A percentile compares a stretch with the other conserved stretches of the same genome.
phyloP scores from a whole-genome alignment of 1,284 basidiomycete species.

The Trichosporon coremiiforme region DNA sequence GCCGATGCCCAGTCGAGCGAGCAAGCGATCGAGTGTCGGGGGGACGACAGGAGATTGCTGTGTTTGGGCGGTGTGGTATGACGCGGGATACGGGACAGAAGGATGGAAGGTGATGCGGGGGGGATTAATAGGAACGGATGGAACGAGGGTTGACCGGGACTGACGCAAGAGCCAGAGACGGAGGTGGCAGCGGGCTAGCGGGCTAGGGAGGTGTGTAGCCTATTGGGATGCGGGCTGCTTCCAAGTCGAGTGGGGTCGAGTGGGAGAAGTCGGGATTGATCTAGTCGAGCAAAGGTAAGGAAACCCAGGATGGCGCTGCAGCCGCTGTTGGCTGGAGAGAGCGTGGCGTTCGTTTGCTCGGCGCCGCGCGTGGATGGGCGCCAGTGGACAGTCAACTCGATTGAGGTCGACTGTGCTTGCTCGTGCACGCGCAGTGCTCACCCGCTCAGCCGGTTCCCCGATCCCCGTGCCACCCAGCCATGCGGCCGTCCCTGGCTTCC shows the following conservation, averaged over 20 bases:
- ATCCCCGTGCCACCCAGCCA: conserved; percentile 6
- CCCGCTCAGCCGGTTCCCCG: conserved; percentile 2
- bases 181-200: background rate
- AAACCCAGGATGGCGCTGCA: background rate
- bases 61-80: background rate
- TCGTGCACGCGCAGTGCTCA: background rate
- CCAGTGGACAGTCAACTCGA: background rate
- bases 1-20: conserved; percentile 7
- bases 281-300: conserved; percentile 4
- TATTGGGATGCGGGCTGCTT: background rate
- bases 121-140: conserved; percentile 8
- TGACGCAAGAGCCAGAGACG: background rate
- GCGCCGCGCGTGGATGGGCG: conserved; percentile 15
- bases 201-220: background rate
- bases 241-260: background rate
- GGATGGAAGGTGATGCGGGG: background rate
- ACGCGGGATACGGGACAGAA: conserved; percentile 1
- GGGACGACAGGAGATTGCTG: background rate
- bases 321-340: background rate
- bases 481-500: background rate
- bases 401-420: background rate
- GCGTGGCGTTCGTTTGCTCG: conserved; percentile 14
- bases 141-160: background rate
- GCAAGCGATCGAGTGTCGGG: background rate
- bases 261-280: conserved; percentile 14